phyloP scores from a whole-genome alignment of 179 eudicot species.

The Beta lomatogona region DNA sequence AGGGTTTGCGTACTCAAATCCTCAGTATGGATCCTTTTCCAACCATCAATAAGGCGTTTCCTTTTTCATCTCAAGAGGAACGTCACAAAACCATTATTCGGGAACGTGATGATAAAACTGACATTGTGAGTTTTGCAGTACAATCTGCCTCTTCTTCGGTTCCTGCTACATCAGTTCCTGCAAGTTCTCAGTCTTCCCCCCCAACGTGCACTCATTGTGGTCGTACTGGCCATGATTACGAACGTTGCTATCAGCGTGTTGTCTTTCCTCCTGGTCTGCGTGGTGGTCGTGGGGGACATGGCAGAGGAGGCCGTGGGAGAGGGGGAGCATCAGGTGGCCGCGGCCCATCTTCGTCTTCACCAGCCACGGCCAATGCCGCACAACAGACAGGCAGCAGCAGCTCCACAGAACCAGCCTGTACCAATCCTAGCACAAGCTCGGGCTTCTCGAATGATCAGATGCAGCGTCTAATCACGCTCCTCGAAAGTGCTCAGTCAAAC shows the following conservation, averaged over 20 bases:
- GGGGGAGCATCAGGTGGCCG: not conserved
- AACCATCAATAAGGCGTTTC: constrained; percentile 1
- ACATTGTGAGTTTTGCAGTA: not conserved
- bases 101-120: not conserved
- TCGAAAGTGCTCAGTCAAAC: not conserved
- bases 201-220: too few relatives aligned
- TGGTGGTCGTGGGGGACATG: not conserved
- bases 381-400: not conserved
- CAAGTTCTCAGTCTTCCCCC: too few relatives aligned
- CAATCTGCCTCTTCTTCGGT: not conserved
- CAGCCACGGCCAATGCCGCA: not conserved
- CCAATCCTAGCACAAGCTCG: not conserved
- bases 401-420: not conserved
- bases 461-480: not conserved
- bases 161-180: too few relatives aligned
- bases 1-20: not conserved
- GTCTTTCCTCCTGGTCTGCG: not conserved
- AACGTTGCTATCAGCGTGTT: not conserved
- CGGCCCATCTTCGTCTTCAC: not conserved
- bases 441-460: not conserved
- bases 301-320: not conserved
- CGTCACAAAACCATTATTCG: not conserved
- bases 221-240: not conserved
- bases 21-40: constrained; percentile 15
- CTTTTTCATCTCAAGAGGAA: not conserved